A percentile compares a stretch with the other conserved stretches of the same genome.
phyloP scores from a whole-genome alignment of 164 flowering plant species.

The Vitis amurensis region DNA sequence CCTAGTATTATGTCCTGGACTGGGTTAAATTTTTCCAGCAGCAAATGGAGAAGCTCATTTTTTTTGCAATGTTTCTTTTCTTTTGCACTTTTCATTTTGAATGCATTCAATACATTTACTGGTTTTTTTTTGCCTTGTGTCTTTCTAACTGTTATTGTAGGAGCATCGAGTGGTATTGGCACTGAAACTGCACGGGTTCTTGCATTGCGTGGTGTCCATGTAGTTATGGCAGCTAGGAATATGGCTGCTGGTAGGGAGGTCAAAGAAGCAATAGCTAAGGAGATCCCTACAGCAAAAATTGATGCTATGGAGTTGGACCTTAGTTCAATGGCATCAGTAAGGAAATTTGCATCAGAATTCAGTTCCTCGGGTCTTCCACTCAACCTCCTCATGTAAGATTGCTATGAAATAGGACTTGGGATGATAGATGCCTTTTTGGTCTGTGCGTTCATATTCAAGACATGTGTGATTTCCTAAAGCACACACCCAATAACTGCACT shows the following conservation, averaged over 20 bases:
- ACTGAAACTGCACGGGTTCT: conserved; percentile 50
- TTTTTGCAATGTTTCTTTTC: background rate
- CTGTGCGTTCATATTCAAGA: no score
- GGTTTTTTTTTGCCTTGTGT: background rate
- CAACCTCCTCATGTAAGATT: conserved; percentile 46
- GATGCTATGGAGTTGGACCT: conserved; percentile 51
- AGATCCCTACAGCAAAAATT: conserved; percentile 40
- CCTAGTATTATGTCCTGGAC: no score
- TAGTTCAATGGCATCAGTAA: conserved; percentile 47
- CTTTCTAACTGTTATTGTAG: conserved; percentile 16
- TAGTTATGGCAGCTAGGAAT: conserved; percentile 47
- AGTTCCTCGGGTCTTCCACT: conserved; percentile 39
- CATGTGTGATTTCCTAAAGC: no score
- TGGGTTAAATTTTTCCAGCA: background rate
- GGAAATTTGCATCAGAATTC: conserved; percentile 45
- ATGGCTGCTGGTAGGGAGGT: conserved; percentile 35
- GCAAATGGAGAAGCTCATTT: background rate
- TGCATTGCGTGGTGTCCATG: conserved; percentile 52
- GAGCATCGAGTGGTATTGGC: conserved; percentile 58
- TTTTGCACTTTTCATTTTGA: background rate
- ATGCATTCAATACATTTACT: no score
- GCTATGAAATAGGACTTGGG: background rate
- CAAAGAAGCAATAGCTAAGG: conserved; percentile 35
- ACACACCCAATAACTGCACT: no score
- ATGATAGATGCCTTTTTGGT: background rate